Percentiles rank a stretch among this genome's conserved stretches.
phyloP scores from a whole-genome alignment of 129 eudicot genomes.

The Artemisia tridentata region DNA sequence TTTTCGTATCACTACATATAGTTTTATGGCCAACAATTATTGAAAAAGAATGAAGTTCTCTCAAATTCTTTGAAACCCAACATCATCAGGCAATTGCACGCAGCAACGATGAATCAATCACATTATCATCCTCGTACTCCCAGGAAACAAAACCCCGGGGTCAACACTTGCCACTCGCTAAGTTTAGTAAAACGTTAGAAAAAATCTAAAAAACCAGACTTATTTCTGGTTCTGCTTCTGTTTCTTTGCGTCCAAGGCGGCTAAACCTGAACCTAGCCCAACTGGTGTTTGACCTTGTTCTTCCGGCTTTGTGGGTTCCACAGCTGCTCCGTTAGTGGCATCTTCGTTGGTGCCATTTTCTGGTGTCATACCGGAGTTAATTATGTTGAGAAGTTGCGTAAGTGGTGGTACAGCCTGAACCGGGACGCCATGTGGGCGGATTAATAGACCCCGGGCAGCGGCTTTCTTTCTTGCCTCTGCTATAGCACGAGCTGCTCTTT shows the following conservation, averaged over 20 bases:
- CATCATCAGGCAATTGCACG: slow-evolving; percentile 14
- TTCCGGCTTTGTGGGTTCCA: slow-evolving; percentile 27
- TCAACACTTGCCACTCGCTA: neutral
- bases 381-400: slow-evolving; percentile 60
- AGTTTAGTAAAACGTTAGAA: slow-evolving; percentile 31
- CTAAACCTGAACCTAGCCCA: slow-evolving; percentile 75
- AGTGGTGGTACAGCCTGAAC: slow-evolving; percentile 65
- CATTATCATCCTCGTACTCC: slow-evolving; percentile 15
- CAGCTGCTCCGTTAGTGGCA: slow-evolving; percentile 32
- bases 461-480: slow-evolving; percentile 84
- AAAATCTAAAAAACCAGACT: slow-evolving; percentile 1
- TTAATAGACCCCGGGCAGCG: slow-evolving; percentile 70
- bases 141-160: slow-evolving; percentile 6
- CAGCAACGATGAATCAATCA: slow-evolving; percentile 12
- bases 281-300: slow-evolving; percentile 55
- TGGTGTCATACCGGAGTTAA: slow-evolving; percentile 54
- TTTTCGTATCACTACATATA: slow-evolving; percentile 8
- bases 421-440: slow-evolving; percentile 71
- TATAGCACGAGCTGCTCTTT: slow-evolving; percentile 81
- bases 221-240: slow-evolving; percentile 45
- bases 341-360: slow-evolving; percentile 39
- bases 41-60: slow-evolving; percentile 31
- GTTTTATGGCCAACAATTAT: slow-evolving; percentile 35
- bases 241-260: slow-evolving; percentile 68
- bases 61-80: slow-evolving; percentile 15